Conservation (phyloP, 345 rosid genomes). For the Syzygium grande region DNA sequence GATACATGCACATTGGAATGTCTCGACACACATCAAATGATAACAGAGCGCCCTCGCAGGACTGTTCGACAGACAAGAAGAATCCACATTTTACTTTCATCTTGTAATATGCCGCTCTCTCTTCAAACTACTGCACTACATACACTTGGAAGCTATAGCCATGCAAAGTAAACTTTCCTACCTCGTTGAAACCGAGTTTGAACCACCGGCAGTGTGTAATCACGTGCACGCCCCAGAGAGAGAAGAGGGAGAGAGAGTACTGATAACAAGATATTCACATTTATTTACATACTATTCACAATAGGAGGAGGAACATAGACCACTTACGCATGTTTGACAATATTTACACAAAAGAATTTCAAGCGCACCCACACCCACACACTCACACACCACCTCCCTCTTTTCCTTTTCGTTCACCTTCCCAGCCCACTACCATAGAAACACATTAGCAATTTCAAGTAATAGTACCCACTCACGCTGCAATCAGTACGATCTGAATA, state of each 20-base stretch:
- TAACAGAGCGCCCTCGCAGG: neutral
- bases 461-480: neutral
- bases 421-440: neutral
- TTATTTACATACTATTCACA: conserved; percentile 16
- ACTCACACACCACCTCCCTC: neutral
- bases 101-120: neutral
- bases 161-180: neutral
- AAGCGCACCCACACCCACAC: neutral
- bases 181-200: neutral
- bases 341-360: conserved; percentile 27
- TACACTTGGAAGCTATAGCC: neutral
- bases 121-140: neutral
- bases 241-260: neutral
- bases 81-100: neutral
- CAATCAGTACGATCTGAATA: neutral
- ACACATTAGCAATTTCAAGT: neutral
- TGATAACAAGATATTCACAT: neutral
- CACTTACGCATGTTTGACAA: neutral
- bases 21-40: neutral
- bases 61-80: neutral
- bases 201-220: neutral
- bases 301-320: neutral
- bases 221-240: neutral
- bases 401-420: neutral
- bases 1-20: accelerated